phyloP scores from a whole-genome alignment of 345 rosid genomes.

The Isatis tinctoria region DNA sequence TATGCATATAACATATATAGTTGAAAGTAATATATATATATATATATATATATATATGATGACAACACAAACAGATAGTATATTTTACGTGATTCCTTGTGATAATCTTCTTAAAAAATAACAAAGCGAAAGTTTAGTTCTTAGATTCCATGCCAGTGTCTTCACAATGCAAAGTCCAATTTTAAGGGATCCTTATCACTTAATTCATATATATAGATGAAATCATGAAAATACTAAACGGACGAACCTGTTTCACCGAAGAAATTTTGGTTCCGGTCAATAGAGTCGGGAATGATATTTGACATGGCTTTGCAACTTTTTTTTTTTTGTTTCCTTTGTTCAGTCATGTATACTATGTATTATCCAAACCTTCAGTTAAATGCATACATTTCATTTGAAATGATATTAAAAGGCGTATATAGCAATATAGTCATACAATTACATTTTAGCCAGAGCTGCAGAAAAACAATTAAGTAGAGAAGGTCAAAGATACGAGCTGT shows the following conservation, averaged over 20 bases:
- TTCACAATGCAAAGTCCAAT: not conserved
- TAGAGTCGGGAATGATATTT: not conserved
- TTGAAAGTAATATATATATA: not conserved
- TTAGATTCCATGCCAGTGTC: not conserved
- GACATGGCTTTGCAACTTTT: too few relatives aligned
- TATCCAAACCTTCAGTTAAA: not conserved
- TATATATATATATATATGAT: not conserved
- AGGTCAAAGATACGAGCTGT: slow-evolving; percentile 23
- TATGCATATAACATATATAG: not conserved
- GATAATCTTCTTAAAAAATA: not conserved
- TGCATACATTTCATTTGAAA: not conserved
- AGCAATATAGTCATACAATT: not conserved
- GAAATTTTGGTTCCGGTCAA: not conserved
- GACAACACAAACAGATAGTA: not conserved
- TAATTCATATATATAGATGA: not conserved
- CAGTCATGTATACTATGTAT: not conserved
- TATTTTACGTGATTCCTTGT: not conserved
- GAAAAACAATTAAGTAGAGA: not conserved
- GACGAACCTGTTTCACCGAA: not conserved
- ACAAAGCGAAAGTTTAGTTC: not conserved
- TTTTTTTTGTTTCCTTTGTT: too few relatives aligned
- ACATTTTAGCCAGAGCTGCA: not conserved
- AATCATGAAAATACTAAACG: not conserved
- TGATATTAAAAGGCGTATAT: not conserved
- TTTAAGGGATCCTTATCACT: not conserved